These are phyloP conservation scores for Backusella macrospora DNA, from an alignment of 192 early-diverging fungal species.

Conservation along the genomic window DNA sequence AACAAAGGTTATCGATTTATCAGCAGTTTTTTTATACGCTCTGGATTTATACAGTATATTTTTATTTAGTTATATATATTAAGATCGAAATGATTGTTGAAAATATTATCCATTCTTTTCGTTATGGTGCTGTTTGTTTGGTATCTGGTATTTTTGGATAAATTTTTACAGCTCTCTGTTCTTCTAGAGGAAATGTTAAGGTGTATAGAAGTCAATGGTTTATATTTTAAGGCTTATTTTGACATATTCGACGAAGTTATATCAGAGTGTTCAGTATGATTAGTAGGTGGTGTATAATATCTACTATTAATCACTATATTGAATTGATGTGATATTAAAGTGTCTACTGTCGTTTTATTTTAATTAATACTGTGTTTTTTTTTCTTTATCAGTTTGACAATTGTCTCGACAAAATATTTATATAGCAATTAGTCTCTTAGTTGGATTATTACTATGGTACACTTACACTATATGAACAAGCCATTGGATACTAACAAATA, in stretches of 20 bases:
- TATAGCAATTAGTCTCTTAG: neutral
- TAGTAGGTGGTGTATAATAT: neutral
- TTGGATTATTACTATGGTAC: constrained; percentile 3
- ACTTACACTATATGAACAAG: neutral
- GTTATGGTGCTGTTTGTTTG: neutral
- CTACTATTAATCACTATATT: neutral
- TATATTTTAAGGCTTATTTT: neutral
- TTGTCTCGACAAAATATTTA: too few relatives aligned
- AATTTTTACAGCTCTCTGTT: neutral
- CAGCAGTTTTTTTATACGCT: neutral
- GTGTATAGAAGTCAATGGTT: neutral
- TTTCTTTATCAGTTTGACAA: too few relatives aligned
- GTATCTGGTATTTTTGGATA: constrained; percentile 3
- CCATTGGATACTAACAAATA: neutral
- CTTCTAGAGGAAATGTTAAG: neutral
- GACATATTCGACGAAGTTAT: neutral
- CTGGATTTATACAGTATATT: neutral
- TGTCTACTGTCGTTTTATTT: too few relatives aligned
- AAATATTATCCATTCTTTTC: neutral
- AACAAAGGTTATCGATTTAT: constrained; percentile 1
- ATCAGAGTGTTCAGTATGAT: neutral
- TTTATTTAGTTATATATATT: neutral
- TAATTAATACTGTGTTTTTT: neutral
- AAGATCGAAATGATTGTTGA: neutral
- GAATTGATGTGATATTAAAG: neutral